Percentiles rank a stretch among this genome's conserved stretches.
Conservation (phyloP, 2,329 filamentous ascomycete genomes). For the Clonostachys rosea region DNA sequence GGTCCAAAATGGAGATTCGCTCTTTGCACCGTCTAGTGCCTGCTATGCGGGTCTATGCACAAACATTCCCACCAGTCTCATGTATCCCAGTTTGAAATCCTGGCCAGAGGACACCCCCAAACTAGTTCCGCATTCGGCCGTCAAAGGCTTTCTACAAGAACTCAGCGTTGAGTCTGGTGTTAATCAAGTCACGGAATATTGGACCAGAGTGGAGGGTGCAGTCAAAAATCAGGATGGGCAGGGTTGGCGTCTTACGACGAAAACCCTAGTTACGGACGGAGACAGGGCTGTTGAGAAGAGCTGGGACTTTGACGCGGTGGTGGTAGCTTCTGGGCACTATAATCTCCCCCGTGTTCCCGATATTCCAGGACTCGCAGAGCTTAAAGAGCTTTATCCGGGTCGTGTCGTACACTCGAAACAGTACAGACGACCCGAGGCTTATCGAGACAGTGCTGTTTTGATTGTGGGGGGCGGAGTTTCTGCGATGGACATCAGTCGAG, state of each 20-base stretch:
- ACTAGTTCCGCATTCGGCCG: constrained; percentile 49
- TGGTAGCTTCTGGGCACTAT: constrained; percentile 66
- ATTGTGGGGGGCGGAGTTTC: constrained; percentile 48
- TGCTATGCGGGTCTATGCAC: constrained; percentile 59
- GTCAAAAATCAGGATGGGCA: constrained; percentile 32
- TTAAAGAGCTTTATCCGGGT: constrained; percentile 47
- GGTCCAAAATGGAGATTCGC: neutral
- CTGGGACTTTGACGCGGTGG: constrained; percentile 54
- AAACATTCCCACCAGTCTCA: constrained; percentile 62
- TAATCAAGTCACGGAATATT: constrained; percentile 41
- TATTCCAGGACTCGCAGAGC: constrained; percentile 51
- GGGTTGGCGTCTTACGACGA: constrained; percentile 47
- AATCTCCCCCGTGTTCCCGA: constrained; percentile 57
- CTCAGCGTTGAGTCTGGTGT: constrained; percentile 46
- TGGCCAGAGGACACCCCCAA: constrained; percentile 59
- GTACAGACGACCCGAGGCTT: constrained; percentile 60
- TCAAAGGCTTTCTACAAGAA: constrained; percentile 58
- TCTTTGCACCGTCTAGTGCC: constrained; percentile 31
- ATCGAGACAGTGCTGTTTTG: constrained; percentile 44
- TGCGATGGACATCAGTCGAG: constrained; percentile 33
- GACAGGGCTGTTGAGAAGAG: no score
- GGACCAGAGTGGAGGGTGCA: constrained; percentile 52
- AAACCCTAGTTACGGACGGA: constrained; percentile 26
- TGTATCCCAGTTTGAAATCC: constrained; percentile 31
- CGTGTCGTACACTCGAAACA: constrained; percentile 65